Evolutionary conservation across 2,329 filamentous ascomycete genomes (phyloP).

Genomic region (Neurospora crassa): DNA sequence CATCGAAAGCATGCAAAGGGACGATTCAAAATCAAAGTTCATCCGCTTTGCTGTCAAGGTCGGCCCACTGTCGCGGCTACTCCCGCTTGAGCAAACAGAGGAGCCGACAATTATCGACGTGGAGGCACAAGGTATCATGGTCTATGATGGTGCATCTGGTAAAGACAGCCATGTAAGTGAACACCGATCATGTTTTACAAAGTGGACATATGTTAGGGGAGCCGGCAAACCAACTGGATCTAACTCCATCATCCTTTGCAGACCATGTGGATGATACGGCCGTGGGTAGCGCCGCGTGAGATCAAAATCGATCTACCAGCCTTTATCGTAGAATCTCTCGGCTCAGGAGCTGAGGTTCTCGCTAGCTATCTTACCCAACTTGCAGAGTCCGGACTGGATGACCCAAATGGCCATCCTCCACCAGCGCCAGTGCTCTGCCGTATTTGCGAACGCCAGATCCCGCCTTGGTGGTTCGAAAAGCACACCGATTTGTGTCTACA

Average conservation of each 20-base stretch:
- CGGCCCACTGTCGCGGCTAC: constrained; percentile 59
- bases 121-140: constrained; percentile 97
- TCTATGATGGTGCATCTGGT: constrained; percentile 81
- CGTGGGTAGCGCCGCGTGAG: constrained; percentile 77
- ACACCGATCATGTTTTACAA: not conserved
- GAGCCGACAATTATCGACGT: constrained; percentile 56
- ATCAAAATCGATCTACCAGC: constrained; percentile 91
- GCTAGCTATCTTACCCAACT: constrained; percentile 87
- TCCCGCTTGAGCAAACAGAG: constrained; percentile 32
- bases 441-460: constrained; percentile 94
- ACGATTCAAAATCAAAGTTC: constrained; percentile 87
- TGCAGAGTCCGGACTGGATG: constrained; percentile 72
- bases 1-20: constrained; percentile 79
- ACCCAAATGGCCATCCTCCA: constrained; percentile 66
- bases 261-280: constrained; percentile 99
- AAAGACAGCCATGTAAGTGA: constrained; percentile 78
- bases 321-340: constrained; percentile 83
- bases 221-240: not conserved
- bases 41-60: constrained; percentile 69
- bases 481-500: constrained; percentile 94
- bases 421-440: constrained; percentile 83
- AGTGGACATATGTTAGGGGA: not conserved
- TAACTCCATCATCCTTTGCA: constrained; percentile 27
- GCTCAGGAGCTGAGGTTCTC: constrained; percentile 87
- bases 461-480: constrained; percentile 99